Conservation (phyloP, 306 rosid genomes). For the Quercus variabilis region DNA sequence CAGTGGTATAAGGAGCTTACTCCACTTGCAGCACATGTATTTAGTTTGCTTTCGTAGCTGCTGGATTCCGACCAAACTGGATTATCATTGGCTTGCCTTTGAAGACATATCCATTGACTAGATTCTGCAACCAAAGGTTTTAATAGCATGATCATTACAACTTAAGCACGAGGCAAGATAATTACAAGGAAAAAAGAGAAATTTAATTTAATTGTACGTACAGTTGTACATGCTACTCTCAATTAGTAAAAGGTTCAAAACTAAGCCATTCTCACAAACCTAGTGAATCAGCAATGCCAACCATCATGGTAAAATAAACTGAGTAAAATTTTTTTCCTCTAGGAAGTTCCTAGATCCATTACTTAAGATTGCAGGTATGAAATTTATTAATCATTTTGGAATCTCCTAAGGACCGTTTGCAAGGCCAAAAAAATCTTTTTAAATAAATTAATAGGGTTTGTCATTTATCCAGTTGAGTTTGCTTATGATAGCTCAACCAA, state of each 20-base stretch:
- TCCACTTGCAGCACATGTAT: not conserved
- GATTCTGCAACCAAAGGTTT: conserved; percentile 53
- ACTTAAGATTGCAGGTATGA: not conserved
- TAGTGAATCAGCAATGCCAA: not conserved
- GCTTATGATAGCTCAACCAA: not conserved
- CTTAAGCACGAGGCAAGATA: not conserved
- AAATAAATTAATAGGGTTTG: not conserved
- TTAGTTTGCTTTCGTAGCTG: conserved; percentile 48
- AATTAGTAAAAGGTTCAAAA: not conserved
- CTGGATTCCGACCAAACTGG: conserved; percentile 85
- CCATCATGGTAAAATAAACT: not conserved
- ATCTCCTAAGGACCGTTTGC: not conserved
- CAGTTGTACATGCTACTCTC: not conserved
- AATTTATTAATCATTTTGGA: not conserved
- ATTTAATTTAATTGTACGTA: not conserved
- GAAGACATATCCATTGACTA: conserved; percentile 73
- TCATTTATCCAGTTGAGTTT: not conserved
- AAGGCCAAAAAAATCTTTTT: not conserved
- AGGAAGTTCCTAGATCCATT: not conserved
- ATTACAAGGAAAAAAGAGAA: not conserved
- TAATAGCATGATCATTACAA: conserved; percentile 4
- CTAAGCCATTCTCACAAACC: not conserved
- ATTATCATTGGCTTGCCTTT: conserved; percentile 93
- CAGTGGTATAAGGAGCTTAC: not conserved
- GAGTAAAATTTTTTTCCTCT: not conserved